phyloP scores from a whole-genome alignment of 441 rosid species.

The Kokia cookei region DNA sequence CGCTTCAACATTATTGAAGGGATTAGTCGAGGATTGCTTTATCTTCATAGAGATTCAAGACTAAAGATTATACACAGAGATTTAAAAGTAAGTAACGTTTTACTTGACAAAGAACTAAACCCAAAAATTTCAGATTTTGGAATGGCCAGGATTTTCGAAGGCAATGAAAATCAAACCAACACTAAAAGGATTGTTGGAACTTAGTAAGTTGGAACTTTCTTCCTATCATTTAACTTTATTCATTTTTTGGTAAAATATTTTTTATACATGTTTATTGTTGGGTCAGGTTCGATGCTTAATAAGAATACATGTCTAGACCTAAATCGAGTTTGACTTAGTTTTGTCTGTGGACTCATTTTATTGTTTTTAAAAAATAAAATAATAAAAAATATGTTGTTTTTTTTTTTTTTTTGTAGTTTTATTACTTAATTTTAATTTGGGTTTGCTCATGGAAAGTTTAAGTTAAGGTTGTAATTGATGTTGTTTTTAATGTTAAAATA shows the following conservation, averaged over 20 bases:
- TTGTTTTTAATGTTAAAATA: neutral
- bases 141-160: neutral
- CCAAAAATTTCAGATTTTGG: conserved; percentile 14
- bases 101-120: neutral
- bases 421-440: too few relatives aligned
- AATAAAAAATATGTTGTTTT: too few relatives aligned
- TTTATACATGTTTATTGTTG: too few relatives aligned
- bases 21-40: conserved; percentile 34
- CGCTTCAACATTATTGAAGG: conserved; percentile 27
- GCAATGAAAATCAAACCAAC: neutral
- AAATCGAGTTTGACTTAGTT: too few relatives aligned
- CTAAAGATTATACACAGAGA: conserved; percentile 35
- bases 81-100: conserved; percentile 9
- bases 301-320: too few relatives aligned
- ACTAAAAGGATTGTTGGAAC: conserved; percentile 3
- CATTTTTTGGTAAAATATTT: too few relatives aligned
- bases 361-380: too few relatives aligned
- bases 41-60: conserved; percentile 42
- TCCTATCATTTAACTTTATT: neutral
- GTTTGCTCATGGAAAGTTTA: too few relatives aligned
- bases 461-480: neutral
- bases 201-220: neutral
- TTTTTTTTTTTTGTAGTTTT: too few relatives aligned
- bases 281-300: too few relatives aligned
- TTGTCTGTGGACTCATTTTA: too few relatives aligned